These are phyloP conservation scores for Adansonia digitata DNA, from an alignment of 345 rosid genomes.

Conservation along the genomic window DNA sequence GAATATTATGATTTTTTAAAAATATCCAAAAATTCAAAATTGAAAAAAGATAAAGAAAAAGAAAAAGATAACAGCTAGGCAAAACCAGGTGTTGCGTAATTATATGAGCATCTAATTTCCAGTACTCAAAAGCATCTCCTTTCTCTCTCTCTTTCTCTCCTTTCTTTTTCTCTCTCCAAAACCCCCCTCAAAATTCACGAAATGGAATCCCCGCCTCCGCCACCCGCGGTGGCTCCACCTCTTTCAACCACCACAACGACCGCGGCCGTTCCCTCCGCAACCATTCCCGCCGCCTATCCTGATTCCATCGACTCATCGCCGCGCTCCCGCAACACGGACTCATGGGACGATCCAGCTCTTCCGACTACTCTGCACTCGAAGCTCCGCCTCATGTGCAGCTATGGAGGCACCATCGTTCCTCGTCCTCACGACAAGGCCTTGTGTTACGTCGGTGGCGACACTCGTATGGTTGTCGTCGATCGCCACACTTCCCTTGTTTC, in stretches of 20 bases:
- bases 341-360: constrained; percentile 53
- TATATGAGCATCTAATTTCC: constrained; percentile 19
- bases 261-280: constrained; percentile 9
- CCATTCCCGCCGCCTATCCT: constrained; percentile 27
- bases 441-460: constrained; percentile 87
- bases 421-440: constrained; percentile 87
- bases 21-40: too few species aligned
- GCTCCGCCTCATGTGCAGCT: constrained; percentile 91
- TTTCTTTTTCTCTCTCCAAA: neutral
- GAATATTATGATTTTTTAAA: too few species aligned
- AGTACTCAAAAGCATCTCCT: neutral
- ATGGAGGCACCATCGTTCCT: constrained; percentile 86
- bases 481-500: constrained; percentile 56
- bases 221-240: constrained; percentile 11
- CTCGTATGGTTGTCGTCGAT: constrained; percentile 83
- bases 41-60: neutral
- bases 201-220: constrained; percentile 33
- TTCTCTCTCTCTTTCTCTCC: neutral
- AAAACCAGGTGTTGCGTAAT: constrained; percentile 15
- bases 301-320: constrained; percentile 77
- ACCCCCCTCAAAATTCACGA: neutral
- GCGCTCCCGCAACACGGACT: constrained; percentile 72
- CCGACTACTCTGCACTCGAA: constrained; percentile 37
- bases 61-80: constrained; percentile 7
- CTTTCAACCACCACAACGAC: constrained; percentile 11